These are phyloP conservation scores for Wickerhamomyces queroliae DNA, from an alignment of 805 yeast genomes.

Conservation along the genomic window DNA sequence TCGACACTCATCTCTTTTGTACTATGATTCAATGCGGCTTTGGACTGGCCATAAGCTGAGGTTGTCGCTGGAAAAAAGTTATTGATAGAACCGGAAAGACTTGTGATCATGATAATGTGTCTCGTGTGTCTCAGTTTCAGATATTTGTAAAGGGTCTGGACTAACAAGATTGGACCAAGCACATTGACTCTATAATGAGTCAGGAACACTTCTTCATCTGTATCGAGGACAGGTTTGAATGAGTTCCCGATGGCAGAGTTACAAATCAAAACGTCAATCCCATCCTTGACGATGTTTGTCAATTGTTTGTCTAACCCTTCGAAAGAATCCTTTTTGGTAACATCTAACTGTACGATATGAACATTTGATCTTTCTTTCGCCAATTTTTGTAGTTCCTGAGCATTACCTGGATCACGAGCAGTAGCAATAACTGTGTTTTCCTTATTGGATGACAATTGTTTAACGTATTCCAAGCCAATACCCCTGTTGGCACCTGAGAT, in stretches of 20 bases:
- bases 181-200: slow-evolving; percentile 15
- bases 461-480: background rate
- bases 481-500: slow-evolving; percentile 1
- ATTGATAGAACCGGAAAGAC: slow-evolving; percentile 19
- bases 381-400: slow-evolving; percentile 6
- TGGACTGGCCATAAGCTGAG: slow-evolving; percentile 28
- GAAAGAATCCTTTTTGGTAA: slow-evolving; percentile 9
- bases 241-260: slow-evolving; percentile 15
- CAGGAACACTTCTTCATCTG: background rate
- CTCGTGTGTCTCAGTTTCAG: slow-evolving; percentile 12
- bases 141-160: slow-evolving; percentile 15
- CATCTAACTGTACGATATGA: slow-evolving; percentile 16
- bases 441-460: background rate
- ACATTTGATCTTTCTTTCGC: slow-evolving; percentile 10
- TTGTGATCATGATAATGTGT: slow-evolving; percentile 22
- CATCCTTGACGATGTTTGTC: slow-evolving; percentile 6
- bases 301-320: slow-evolving; percentile 1
- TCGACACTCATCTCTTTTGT: slow-evolving; percentile 21
- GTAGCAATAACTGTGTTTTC: slow-evolving; percentile 3
- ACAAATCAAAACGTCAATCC: slow-evolving; percentile 20
- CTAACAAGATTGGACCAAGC: slow-evolving; percentile 16
- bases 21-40: slow-evolving; percentile 29
- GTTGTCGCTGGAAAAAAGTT: slow-evolving; percentile 8
- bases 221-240: background rate
- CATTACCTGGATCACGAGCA: slow-evolving; percentile 4